These are phyloP conservation scores for Selenicereus undatus DNA, from an alignment of 148 eudicot genomes.

Conservation along the genomic window DNA sequence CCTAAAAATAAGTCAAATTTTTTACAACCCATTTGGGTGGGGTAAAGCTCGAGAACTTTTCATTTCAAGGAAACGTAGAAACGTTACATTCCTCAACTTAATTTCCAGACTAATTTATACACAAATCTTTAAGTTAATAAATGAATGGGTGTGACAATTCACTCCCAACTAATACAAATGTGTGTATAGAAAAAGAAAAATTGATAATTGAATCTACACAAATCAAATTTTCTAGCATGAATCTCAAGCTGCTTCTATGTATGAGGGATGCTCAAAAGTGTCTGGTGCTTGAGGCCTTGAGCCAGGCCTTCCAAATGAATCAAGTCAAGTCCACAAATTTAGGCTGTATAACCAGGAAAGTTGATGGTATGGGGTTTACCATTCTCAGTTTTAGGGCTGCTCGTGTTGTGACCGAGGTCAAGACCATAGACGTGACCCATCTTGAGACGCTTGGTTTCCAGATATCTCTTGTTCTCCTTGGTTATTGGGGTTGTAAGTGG, in stretches of 20 bases:
- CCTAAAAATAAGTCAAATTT: too few species aligned
- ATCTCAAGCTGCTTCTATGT: background rate
- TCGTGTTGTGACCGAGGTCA: conserved; percentile 28
- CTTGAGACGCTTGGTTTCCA: conserved; percentile 80
- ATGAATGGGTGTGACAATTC: conserved; percentile 17
- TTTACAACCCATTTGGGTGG: too few species aligned
- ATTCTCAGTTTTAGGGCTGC: conserved; percentile 27
- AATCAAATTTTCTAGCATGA: background rate
- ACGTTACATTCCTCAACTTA: conserved; percentile 11
- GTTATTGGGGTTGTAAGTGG: conserved; percentile 81
- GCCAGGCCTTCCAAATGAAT: background rate
- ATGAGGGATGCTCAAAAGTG: background rate
- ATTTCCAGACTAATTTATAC: conserved; percentile 15
- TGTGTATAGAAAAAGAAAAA: background rate
- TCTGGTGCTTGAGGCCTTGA: background rate
- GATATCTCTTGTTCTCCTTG: conserved; percentile 74
- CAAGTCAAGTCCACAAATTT: background rate
- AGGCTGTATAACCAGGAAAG: background rate
- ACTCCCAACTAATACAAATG: conserved; percentile 9
- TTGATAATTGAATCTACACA: background rate
- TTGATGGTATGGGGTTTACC: conserved; percentile 26
- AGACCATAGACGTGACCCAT: conserved; percentile 85
- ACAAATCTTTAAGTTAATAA: conserved; percentile 4
- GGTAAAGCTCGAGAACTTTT: background rate
- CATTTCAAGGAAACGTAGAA: conserved; percentile 1